Percentiles rank a stretch among this genome's conserved stretches.
Evolutionary conservation across 2,329 filamentous ascomycete genomes (phyloP).

Genomic region (Elsinoe ampelina): DNA sequence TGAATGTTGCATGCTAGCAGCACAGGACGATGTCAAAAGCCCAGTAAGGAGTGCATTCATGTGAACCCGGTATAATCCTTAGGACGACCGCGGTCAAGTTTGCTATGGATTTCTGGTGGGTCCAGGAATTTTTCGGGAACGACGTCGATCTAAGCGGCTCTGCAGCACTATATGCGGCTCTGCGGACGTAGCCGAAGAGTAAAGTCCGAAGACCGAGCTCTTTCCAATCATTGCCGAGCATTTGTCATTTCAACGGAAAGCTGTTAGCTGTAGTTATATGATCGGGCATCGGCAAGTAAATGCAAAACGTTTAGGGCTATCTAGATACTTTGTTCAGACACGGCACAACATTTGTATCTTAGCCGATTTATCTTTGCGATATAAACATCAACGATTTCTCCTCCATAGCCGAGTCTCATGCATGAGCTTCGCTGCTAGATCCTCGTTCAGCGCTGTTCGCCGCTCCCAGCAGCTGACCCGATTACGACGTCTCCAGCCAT

Average conservation of each 20-base stretch:
- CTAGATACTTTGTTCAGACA: too few species aligned
- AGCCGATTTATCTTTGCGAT: not conserved
- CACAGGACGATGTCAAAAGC: too few species aligned
- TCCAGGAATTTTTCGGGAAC: not conserved
- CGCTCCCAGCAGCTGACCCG: too few species aligned
- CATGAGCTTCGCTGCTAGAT: not conserved
- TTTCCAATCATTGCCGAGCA: conserved; percentile 4
- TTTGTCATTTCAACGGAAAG: not conserved
- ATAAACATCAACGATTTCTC: not conserved
- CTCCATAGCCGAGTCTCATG: not conserved
- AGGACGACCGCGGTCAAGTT: not conserved
- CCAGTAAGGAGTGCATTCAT: too few species aligned
- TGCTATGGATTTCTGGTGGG: not conserved
- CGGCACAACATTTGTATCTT: too few species aligned
- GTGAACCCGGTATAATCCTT: too few species aligned
- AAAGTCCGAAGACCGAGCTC: not conserved
- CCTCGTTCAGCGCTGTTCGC: too few species aligned
- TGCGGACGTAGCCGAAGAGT: not conserved
- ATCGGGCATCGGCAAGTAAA: not conserved
- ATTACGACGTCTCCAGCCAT: too few species aligned
- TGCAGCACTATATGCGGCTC: not conserved
- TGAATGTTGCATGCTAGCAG: too few species aligned
- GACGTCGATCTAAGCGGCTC: not conserved
- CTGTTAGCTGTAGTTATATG: not conserved
- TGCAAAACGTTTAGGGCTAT: not conserved